phyloP scores from a whole-genome alignment of 805 yeast genomes.

The Saccharomycopsis sp. region DNA sequence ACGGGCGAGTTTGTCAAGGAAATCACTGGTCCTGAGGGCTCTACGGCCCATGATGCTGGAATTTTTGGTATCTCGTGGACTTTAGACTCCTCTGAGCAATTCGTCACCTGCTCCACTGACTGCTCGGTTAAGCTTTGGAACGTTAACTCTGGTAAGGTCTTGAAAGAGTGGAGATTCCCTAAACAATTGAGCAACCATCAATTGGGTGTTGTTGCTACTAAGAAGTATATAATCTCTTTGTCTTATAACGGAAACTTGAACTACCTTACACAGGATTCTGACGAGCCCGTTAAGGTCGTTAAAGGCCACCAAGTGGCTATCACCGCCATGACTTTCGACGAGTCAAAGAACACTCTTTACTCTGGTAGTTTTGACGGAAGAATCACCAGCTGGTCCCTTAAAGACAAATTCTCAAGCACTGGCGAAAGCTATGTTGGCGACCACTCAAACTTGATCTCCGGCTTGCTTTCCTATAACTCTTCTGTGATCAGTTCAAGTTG shows the following conservation, averaged over 20 bases:
- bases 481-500: constrained; percentile 61
- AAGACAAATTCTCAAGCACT: constrained; percentile 26
- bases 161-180: constrained; percentile 46
- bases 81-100: constrained; percentile 41
- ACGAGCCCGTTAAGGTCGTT: constrained; percentile 32
- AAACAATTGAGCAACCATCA: constrained; percentile 56
- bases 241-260: constrained; percentile 68
- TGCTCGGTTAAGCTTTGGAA: constrained; percentile 63
- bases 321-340: constrained; percentile 44
- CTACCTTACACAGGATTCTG: constrained; percentile 40
- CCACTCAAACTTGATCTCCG: constrained; percentile 65
- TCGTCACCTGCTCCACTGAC: constrained; percentile 85
- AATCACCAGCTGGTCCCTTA: constrained; percentile 51
- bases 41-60: constrained; percentile 62
- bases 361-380: constrained; percentile 85
- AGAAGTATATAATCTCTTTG: constrained; percentile 53
- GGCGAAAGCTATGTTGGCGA: constrained; percentile 33
- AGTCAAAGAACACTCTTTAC: constrained; percentile 28
- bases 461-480: constrained; percentile 34
- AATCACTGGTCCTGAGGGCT: constrained; percentile 31
- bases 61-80: constrained; percentile 74
- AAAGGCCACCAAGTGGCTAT: constrained; percentile 80
- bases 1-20: constrained; percentile 66
- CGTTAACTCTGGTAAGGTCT: constrained; percentile 35
- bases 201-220: constrained; percentile 71